These are phyloP conservation scores for Alternaria brassicicola DNA, from an alignment of 2,329 filamentous ascomycete species.

Conservation along the genomic window DNA sequence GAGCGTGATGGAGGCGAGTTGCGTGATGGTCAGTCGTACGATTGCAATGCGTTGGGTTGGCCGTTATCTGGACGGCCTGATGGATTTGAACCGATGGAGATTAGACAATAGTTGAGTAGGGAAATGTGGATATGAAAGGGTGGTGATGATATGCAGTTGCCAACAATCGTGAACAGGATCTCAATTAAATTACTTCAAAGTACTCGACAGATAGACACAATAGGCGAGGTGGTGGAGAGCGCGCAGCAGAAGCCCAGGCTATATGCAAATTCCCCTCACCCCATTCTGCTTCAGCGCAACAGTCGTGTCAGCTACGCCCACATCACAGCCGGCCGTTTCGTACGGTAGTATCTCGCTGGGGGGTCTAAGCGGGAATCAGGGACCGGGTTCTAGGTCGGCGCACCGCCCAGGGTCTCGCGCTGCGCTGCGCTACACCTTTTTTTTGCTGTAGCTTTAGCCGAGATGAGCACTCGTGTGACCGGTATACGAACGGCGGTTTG, in stretches of 20 bases:
- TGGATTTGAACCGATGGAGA: background rate
- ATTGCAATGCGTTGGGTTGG: background rate
- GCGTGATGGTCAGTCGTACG: background rate
- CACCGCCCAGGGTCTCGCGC: background rate
- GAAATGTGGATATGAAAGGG: background rate
- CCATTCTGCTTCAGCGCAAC: background rate
- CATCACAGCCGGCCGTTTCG: constrained; percentile 10
- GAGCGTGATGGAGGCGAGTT: background rate
- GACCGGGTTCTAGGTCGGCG: background rate
- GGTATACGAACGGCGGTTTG: background rate
- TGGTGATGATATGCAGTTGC: background rate
- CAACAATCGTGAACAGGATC: background rate
- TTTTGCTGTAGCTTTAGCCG: background rate
- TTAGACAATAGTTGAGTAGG: background rate
- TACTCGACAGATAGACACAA: background rate
- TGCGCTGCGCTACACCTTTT: constrained; percentile 1
- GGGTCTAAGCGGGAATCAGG: constrained; percentile 1
- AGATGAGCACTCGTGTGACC: background rate
- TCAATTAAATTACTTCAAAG: background rate
- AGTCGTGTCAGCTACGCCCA: constrained; percentile 14
- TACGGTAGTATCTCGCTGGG: constrained; percentile 4
- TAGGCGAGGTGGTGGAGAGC: background rate
- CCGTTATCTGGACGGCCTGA: background rate
- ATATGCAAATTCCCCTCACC: background rate
- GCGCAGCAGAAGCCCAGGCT: background rate